phyloP scores from a whole-genome alignment of 1,284 basidiomycete genomes.

The Volvariella volvacea region DNA sequence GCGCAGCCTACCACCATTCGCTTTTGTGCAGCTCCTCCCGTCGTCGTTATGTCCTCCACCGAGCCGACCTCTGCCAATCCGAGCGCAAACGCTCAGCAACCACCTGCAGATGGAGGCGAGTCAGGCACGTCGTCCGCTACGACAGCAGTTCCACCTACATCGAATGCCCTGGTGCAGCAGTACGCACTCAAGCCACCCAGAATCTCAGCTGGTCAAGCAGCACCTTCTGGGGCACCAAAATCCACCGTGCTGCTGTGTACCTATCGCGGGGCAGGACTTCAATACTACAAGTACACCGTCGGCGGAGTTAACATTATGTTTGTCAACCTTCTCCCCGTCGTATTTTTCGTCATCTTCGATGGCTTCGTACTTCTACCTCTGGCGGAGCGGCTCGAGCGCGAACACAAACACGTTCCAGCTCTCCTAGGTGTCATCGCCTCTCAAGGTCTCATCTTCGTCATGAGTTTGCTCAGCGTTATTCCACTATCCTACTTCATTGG shows the following conservation, averaged over 20 bases:
- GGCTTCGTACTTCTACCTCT: constrained; percentile 78
- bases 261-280: constrained; percentile 84
- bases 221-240: constrained; percentile 62
- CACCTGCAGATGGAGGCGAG: constrained; percentile 7
- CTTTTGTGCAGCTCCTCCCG: constrained; percentile 79
- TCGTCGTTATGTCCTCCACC: constrained; percentile 41
- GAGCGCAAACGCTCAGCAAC: constrained; percentile 14
- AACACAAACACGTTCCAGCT: constrained; percentile 52
- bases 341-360: constrained; percentile 95
- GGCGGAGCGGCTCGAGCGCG: constrained; percentile 51
- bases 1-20: constrained; percentile 81
- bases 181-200: constrained; percentile 46
- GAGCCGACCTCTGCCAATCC: constrained; percentile 16
- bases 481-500: constrained; percentile 99
- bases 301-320: constrained; percentile 99
- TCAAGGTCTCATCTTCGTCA: constrained; percentile 77
- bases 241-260: constrained; percentile 93
- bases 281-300: constrained; percentile 99
- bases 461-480: constrained; percentile 89
- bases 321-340: constrained; percentile 90
- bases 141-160: constrained; percentile 15
- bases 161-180: constrained; percentile 16
- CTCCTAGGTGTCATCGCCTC: constrained; percentile 70
- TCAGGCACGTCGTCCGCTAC: constrained; percentile 12
- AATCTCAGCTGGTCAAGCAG: constrained; percentile 67